Evolutionary conservation across 1,284 basidiomycete species (phyloP).

Genomic region (Leucoagaricus sp.): DNA sequence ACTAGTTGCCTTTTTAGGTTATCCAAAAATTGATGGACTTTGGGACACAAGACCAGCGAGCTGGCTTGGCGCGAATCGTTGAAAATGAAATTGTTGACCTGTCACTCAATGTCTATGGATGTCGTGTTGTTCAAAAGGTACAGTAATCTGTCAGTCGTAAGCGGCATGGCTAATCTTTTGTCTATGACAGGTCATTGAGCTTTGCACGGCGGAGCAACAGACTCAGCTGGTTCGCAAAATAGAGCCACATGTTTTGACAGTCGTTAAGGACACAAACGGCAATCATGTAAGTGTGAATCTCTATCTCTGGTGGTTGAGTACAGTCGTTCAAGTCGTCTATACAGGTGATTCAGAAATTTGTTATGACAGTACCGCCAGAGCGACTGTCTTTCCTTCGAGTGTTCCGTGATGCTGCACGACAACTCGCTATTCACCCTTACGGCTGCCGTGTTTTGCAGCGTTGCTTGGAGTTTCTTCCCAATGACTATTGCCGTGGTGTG

Average conservation of each 20-base stretch:
- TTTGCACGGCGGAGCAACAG: constrained; percentile 79
- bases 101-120: constrained; percentile 95
- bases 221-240: constrained; percentile 77
- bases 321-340: constrained; percentile 13
- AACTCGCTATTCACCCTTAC: constrained; percentile 88
- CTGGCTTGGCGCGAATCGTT: constrained; percentile 73
- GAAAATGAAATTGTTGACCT: constrained; percentile 79
- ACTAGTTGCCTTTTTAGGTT: constrained; percentile 50
- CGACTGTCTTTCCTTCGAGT: constrained; percentile 76
- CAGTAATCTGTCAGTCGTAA: constrained; percentile 12
- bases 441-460: constrained; percentile 96
- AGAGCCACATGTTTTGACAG: constrained; percentile 80
- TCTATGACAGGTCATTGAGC: constrained; percentile 75
- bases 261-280: constrained; percentile 92
- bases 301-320: not conserved
- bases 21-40: constrained; percentile 96
- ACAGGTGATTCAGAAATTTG: constrained; percentile 81
- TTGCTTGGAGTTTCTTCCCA: constrained; percentile 85
- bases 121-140: constrained; percentile 89
- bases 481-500: constrained; percentile 68
- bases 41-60: constrained; percentile 79
- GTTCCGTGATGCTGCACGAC: constrained; percentile 84
- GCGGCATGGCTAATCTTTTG: not conserved
- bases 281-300: constrained; percentile 79
- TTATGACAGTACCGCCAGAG: constrained; percentile 79